Percentiles rank a stretch among this genome's conserved stretches.
Evolutionary conservation across 768 basidiomycete genomes (phyloP).

Genomic region (Rhodotorula kratochvilovae): DNA sequence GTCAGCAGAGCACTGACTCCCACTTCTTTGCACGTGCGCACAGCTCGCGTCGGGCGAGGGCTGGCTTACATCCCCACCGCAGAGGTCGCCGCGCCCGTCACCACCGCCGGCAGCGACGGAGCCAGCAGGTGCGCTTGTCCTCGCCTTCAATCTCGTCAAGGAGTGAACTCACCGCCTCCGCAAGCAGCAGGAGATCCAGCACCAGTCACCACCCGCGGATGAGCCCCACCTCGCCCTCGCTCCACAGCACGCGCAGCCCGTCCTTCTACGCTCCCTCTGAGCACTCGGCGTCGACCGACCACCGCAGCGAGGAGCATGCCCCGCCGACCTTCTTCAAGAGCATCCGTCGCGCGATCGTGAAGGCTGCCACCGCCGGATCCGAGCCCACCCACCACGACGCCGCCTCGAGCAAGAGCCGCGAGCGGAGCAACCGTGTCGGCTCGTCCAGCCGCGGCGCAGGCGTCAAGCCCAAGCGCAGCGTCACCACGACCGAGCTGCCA

Average conservation of each 20-base stretch:
- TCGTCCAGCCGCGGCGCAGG: slow-evolving; percentile 31
- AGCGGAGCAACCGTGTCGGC: slow-evolving; percentile 23
- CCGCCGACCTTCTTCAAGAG: slow-evolving; percentile 22
- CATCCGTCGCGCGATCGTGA: slow-evolving; percentile 17
- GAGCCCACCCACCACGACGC: slow-evolving; percentile 26
- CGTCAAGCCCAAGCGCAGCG: slow-evolving; percentile 27
- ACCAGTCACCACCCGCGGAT: slow-evolving; percentile 6
- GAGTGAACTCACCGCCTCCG: no score
- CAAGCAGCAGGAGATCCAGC: not conserved
- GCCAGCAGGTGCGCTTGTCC: not conserved
- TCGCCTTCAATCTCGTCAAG: no score
- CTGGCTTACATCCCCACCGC: slow-evolving; percentile 12
- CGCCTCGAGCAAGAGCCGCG: not conserved
- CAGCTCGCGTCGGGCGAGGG: slow-evolving; percentile 27
- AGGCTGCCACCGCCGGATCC: slow-evolving; percentile 11
- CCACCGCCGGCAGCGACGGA: not conserved
- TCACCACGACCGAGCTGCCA: slow-evolving; percentile 20
- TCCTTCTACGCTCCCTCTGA: slow-evolving; percentile 6
- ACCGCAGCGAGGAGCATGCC: not conserved
- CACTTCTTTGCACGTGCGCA: no score
- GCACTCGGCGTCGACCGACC: not conserved
- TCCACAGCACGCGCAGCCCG: not conserved
- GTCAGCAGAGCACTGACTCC: not conserved
- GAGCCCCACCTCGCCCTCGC: not conserved
- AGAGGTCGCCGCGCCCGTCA: not conserved